Base-by-base conservation (phyloP, 2,329 filamentous ascomycete genomes). In the Fusarium hainanense region DNA sequence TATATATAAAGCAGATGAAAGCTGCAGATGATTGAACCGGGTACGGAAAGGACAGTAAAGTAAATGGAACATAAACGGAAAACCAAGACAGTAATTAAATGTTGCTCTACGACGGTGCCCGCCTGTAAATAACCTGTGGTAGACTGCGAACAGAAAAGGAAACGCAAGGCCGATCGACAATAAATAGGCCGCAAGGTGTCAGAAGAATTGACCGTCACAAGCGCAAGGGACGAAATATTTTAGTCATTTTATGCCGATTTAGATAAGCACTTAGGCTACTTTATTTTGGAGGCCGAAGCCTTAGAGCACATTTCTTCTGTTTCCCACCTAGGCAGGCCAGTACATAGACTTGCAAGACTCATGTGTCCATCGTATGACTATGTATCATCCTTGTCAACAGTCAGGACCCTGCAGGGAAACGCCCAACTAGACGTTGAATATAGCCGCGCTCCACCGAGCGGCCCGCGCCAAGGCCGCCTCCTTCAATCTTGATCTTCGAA, bases 401-500 rank as follows among this genome's bases (percentile, higher is more conserved):
- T n/a, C 18, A 37, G 4, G 34, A 37, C 2, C 18, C 18, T 37
- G 34, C 18, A n/a, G 10, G 10, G 10, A n/a, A 37, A n/a, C 18
- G 34, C 0, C 34, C 34, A 37, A 37, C 34, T 0, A n/a, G 6
- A n/a, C 34, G 34, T n/a, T 12, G 18, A 37, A 6, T 37, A n/a
- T 37, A 37, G 34, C 34, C 34, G 34, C 34, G 34, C 18, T 0
- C 34, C 18, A 37, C 18, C 41, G 20, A 14, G 18, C 64, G 41
- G 21, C 50, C 56, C 42, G 41, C 30, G 21, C 65, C 54, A 54
- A 42, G 54, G 57, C 30, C 40, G 28, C 56, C 32, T 40, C 55
- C 23, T 30, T 61, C 23, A 68, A 68, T n/a, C 73, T 67, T 4
- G 70, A 70, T 66, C 64, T 63, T n/a, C 72, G 60, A 49, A 77